Conservation (phyloP, 352 stramenopile genomes). For the Globisporangium nunn region DNA sequence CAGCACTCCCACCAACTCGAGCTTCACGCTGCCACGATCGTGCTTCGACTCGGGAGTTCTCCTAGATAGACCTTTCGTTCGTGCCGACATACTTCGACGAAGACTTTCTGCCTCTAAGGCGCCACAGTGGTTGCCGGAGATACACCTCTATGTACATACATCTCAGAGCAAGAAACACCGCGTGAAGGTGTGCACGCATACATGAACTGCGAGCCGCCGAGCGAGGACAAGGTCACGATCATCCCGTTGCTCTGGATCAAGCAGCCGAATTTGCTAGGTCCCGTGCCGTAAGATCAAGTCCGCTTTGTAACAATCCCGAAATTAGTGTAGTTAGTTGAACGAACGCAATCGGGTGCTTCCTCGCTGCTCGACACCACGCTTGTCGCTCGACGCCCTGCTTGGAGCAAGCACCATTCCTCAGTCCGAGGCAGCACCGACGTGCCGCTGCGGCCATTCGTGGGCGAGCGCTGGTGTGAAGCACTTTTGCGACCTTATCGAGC, state of each 20-base stretch:
- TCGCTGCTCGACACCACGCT: no score
- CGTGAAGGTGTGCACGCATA: background rate
- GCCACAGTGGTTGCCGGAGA: background rate
- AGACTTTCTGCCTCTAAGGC: constrained; percentile 7
- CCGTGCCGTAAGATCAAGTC: no score
- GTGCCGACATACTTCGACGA: constrained; percentile 10
- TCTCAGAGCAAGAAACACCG: background rate
- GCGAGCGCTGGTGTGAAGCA: constrained; percentile 46
- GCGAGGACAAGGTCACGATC: background rate
- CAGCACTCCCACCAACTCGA: constrained; percentile 5
- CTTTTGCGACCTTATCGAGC: constrained; percentile 57
- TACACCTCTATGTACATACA: constrained; percentile 1
- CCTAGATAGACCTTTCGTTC: background rate
- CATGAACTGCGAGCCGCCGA: constrained; percentile 1
- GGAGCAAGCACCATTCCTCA: background rate
- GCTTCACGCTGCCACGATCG: background rate
- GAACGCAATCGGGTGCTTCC: no score
- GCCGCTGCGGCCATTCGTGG: constrained; percentile 68
- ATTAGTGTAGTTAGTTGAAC: no score
- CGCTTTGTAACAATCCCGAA: no score
- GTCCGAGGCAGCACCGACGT: constrained; percentile 6
- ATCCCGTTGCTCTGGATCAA: constrained; percentile 6
- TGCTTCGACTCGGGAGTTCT: constrained; percentile 2
- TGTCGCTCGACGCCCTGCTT: no score
- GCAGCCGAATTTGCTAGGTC: background rate